Conservation (phyloP, 305 asterid genomes). For the Stenogyne calaminthoides region DNA sequence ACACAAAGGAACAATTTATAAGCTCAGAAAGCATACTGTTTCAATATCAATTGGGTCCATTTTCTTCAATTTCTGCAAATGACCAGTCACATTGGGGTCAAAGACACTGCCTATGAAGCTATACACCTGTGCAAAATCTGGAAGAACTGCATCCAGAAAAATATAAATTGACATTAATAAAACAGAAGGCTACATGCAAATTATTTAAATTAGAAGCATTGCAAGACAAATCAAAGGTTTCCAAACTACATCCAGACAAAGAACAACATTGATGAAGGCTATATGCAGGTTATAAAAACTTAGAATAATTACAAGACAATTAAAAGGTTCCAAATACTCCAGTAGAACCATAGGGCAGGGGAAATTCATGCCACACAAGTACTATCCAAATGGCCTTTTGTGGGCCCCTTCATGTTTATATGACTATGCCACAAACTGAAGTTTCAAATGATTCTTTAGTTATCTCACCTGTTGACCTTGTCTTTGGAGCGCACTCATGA, state of each 20-base stretch:
- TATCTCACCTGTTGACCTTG: constrained; percentile 52
- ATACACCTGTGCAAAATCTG: constrained; percentile 91
- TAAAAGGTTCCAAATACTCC: background rate
- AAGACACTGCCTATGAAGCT: constrained; percentile 86
- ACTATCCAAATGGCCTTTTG: background rate
- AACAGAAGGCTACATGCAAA: constrained; percentile 13
- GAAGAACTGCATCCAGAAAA: constrained; percentile 67
- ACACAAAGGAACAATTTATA: background rate
- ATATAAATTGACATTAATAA: constrained; percentile 18
- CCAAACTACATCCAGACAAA: background rate
- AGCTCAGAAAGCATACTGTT: constrained; percentile 63
- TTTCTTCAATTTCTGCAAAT: constrained; percentile 75
- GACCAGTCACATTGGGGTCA: constrained; percentile 77
- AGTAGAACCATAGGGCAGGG: background rate
- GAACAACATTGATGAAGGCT: too few species aligned
- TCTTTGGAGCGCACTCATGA: constrained; percentile 62
- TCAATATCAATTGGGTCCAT: constrained; percentile 95
- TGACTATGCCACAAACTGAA: too few species aligned
- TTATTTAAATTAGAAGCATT: background rate
- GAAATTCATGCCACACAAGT: background rate
- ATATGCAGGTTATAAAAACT: too few species aligned
- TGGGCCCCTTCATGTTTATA: too few species aligned
- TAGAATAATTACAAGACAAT: too few species aligned
- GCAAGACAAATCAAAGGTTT: background rate
- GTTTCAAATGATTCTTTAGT: constrained; percentile 13